Evolutionary conservation across 192 early-diverging fungal genomes (phyloP), one percentile per base, ranked within the genome.

Genomic region (Linderina pennispora): DNA sequence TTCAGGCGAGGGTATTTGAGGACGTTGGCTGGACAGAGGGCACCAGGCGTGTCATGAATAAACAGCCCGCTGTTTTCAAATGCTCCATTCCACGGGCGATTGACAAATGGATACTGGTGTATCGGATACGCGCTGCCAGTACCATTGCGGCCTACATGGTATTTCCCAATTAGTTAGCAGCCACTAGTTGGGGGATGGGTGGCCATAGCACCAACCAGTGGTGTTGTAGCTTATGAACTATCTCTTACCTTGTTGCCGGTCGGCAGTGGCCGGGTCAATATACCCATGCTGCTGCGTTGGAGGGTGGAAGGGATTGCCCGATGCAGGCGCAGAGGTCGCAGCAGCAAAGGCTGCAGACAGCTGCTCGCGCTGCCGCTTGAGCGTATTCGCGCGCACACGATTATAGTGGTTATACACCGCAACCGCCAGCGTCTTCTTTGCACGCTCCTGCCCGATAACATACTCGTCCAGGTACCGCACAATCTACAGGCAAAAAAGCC

Each of bases 371-470:
- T 72, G 68, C 9, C 50, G 51, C 53, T 32, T 50, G 13, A 76
- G 61, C 22, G 83, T 37, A 54, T 92, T 92, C 17, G 83, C 79
- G 4, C 76, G 67, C 8, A 90, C 76, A 6, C 90, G 76, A 16
- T 73, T 79, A 62, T 93, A 90, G 55, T 93, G 91, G 55, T 89
- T 90, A 58, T 85, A 87, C 6, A 93, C 82, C 9, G 91, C 88
- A 2, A 91, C 89, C 1, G 91, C 74, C 31, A 93, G 55, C 9
- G 81, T 84, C 65, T 84, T 84, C 58, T 93, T 93, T 16, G 89
- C 79, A 17, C 79, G 71, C 25, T 85, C 86, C 62, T 93, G 91
- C 13, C 89, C 89, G 49, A 93, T 88, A 6, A 93, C 83, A 58
- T 88, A 88, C 34, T 90, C 85, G 68, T 93, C 82, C 61, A 93